These are phyloP conservation scores for Microdochium bolleyi DNA, from an alignment of 2,329 filamentous ascomycete species.

Conservation along the genomic window DNA sequence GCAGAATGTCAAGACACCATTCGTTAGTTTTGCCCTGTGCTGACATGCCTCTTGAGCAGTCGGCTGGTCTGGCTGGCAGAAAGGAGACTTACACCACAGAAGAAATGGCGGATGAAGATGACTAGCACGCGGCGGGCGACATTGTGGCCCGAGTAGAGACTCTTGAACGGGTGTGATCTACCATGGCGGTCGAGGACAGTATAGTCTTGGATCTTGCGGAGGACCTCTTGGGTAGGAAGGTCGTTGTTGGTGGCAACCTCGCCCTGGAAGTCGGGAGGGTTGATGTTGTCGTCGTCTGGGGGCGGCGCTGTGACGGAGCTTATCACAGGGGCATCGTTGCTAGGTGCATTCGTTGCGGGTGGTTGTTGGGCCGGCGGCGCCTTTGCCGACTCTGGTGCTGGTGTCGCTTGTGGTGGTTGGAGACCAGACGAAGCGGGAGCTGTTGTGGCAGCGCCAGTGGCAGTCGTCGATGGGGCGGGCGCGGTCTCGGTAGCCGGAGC, in stretches of 20 bases:
- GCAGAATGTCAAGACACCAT: not conserved
- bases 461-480: not conserved
- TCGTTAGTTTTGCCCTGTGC: not conserved
- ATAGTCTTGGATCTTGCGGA: slow-evolving; percentile 45
- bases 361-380: too few species aligned
- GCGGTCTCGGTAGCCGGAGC: not conserved
- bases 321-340: too few species aligned
- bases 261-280: slow-evolving; percentile 46
- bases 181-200: slow-evolving; percentile 54
- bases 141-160: slow-evolving; percentile 49
- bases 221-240: slow-evolving; percentile 38
- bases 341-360: too few species aligned
- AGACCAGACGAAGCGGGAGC: not conserved
- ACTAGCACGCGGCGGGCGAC: slow-evolving; percentile 52
- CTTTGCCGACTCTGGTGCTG: slow-evolving; percentile 1
- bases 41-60: not conserved
- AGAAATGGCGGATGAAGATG: slow-evolving; percentile 73
- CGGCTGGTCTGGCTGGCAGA: too few species aligned
- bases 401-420: too few species aligned
- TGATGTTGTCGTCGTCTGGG: slow-evolving; percentile 25
- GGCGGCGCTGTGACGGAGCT: too few species aligned
- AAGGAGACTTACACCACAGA: slow-evolving; percentile 65
- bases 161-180: slow-evolving; percentile 52
- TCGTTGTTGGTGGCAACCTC: slow-evolving; percentile 47
- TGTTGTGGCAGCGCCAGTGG: not conserved